Percentiles rank a stretch among this genome's conserved stretches.
Conservation (phyloP, 192 early-diverging fungal species). For the Backusella luteola region DNA sequence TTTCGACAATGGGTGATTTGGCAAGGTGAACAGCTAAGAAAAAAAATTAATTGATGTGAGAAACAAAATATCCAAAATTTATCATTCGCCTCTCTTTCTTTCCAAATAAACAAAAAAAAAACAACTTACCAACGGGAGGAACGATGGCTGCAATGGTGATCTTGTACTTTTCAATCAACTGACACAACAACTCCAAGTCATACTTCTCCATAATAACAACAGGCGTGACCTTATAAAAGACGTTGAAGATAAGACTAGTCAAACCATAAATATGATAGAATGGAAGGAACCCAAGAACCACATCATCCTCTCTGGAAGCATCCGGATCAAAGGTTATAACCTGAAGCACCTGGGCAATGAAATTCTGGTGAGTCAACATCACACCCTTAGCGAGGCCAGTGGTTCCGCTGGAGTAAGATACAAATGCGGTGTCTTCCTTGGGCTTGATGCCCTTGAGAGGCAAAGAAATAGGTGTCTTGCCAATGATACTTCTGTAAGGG, state of each 20-base stretch:
- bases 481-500: conserved; percentile 18
- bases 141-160: conserved; percentile 64
- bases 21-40: conserved; percentile 60
- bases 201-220: conserved; percentile 81
- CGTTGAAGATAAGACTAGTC: conserved; percentile 39
- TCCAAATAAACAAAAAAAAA: neutral
- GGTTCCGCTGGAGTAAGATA: conserved; percentile 36
- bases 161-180: conserved; percentile 66
- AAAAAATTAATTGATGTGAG: neutral
- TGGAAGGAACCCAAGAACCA: conserved; percentile 64
- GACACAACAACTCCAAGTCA: conserved; percentile 60
- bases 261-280: conserved; percentile 65
- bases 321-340: conserved; percentile 44
- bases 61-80: neutral
- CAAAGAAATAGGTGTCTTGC: neutral
- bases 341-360: conserved; percentile 63
- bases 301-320: neutral
- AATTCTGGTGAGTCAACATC: conserved; percentile 34
- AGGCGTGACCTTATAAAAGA: conserved; percentile 41
- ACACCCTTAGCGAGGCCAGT: conserved; percentile 37
- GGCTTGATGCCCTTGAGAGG: conserved; percentile 16
- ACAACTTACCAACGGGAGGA: conserved; percentile 46
- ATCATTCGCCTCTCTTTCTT: neutral
- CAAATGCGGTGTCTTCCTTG: conserved; percentile 27
- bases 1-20: conserved; percentile 69